Base-by-base conservation (phyloP, 345 rosid species). In the Laguncularia racemosa region DNA sequence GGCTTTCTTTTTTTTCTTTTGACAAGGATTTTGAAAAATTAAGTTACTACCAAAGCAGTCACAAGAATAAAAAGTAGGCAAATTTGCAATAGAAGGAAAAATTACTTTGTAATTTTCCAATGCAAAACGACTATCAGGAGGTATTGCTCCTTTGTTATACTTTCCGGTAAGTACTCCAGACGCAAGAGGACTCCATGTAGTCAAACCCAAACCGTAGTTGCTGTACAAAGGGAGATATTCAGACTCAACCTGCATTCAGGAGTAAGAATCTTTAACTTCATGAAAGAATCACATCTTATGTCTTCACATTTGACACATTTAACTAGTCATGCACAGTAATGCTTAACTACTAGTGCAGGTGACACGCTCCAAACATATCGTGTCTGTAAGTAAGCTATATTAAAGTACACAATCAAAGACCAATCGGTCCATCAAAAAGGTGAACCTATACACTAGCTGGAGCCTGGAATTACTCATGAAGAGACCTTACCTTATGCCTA, bases 161-260 rank as follows among this genome's bases (percentile, higher is more conserved):
- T 93, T 93, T 59, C 99, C 99, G 65, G 96, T 85, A 72, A 93
- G 97, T 56, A 93, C 99, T 47, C 99, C 97, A 3, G 97, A 89
- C 43, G 99, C 89, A 50, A 93, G 96, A 47, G 99, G 99, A 59
- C 99, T 93, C 99, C 99, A 93, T 7, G 97, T 93, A 17, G 99
- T 85, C 21, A 93, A 89, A 64, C 99, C 99, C 49, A 93, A 55
- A 67, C 96, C 97, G 78, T 89, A 80, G 64, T 85, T 93, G 62
- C 57, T 72, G 75, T 85, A 93, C 33, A 93, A 71, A 46, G 99
- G 95, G 20, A 89, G 76, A 73, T 71, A 93, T 77, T 93, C 99
- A 12, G 95, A 70, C 79, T 93, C 99, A 57, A 89, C 96, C 97
- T 89, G 73, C 67, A 74, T 23, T 21, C 48, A 74, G 65, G 53